A percentile compares a stretch with the other conserved stretches of the same genome.
phyloP scores from a whole-genome alignment of 2,329 filamentous ascomycete species.

The Ceratocystis cacaofunesta region DNA sequence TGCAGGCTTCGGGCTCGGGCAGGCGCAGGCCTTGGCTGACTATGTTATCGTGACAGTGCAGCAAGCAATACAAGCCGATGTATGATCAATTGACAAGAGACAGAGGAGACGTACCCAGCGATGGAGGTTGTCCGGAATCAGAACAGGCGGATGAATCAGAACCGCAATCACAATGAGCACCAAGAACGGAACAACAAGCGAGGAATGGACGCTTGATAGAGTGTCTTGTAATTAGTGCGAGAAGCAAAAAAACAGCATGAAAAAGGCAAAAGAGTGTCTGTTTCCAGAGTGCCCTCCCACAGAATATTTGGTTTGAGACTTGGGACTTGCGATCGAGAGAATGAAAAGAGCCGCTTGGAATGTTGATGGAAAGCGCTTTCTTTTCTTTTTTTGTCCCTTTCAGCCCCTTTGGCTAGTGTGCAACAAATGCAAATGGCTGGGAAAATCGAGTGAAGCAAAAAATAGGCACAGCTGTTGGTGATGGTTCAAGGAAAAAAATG shows the following conservation, averaged over 20 bases:
- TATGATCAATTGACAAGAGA: neutral
- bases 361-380: neutral
- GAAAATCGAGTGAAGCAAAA: neutral
- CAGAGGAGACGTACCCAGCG: neutral
- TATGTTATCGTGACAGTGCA: too few relatives aligned
- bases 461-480: neutral
- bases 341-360: neutral
- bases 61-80: too few relatives aligned
- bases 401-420: neutral
- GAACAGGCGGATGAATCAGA: neutral
- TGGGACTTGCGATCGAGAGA: too few relatives aligned
- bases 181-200: neutral
- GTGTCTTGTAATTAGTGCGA: too few relatives aligned
- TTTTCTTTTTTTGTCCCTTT: neutral
- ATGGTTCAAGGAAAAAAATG: neutral
- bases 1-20: neutral
- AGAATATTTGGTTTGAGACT: neutral
- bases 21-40: neutral
- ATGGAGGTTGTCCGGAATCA: neutral
- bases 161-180: neutral
- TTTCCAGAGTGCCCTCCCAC: neutral
- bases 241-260: too few relatives aligned
- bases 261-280: neutral
- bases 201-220: slow-evolving; percentile 3
- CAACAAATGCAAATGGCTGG: slow-evolving; percentile 16